Evolutionary conservation across 1,284 basidiomycete genomes (phyloP).

Genomic region (Thelephora terrestris): DNA sequence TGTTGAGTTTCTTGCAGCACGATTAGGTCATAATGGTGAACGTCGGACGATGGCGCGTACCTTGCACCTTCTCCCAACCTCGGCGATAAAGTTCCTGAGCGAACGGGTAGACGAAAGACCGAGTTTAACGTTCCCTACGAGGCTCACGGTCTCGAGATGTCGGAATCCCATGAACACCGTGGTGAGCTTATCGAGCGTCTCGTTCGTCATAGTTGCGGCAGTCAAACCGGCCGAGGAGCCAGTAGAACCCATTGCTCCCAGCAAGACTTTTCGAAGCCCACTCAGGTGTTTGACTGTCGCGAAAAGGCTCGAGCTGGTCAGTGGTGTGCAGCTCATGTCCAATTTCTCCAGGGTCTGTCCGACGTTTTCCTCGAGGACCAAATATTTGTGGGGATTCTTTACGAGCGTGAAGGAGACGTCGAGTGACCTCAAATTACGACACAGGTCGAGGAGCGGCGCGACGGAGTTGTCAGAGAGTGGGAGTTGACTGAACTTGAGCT

Average conservation of each 20-base stretch:
- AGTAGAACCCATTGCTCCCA: conserved; percentile 49
- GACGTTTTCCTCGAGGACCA: conserved; percentile 11
- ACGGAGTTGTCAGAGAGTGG: conserved; percentile 40
- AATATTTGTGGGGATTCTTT: conserved; percentile 21
- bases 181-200: conserved; percentile 35
- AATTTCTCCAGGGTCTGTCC: conserved; percentile 40
- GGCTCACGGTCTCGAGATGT: conserved; percentile 39
- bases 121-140: conserved; percentile 55
- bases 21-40: not conserved
- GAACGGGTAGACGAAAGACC: conserved; percentile 30
- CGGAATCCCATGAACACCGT: conserved; percentile 26
- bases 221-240: conserved; percentile 34
- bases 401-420: conserved; percentile 59
- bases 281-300: conserved; percentile 29
- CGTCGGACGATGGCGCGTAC: conserved; percentile 21
- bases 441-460: conserved; percentile 31
- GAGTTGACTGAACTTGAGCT: conserved; percentile 51
- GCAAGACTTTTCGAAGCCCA: conserved; percentile 35
- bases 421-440: conserved; percentile 41
- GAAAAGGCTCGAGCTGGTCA: conserved; percentile 33
- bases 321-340: conserved; percentile 45
- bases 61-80: conserved; percentile 51
- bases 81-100: conserved; percentile 36
- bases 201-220: conserved; percentile 47
- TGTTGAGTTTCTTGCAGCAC: conserved; percentile 29